Evolutionary conservation across 169 alveolate species (phyloP), one percentile per base, ranked within the genome.

Genomic region (Besnoitia besnoiti): DNA sequence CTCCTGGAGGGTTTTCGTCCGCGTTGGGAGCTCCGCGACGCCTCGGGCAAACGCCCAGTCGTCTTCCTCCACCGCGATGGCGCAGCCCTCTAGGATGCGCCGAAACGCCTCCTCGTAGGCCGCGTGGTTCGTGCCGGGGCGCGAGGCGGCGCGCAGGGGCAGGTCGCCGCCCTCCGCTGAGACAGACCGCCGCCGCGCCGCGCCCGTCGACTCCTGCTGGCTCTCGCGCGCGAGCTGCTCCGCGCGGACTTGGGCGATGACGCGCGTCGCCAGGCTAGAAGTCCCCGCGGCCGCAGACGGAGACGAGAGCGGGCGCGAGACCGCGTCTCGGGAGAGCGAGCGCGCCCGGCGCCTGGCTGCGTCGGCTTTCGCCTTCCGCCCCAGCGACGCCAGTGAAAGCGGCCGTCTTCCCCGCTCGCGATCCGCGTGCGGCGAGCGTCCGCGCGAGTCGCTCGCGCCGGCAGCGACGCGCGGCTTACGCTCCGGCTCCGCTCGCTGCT

Each of bases 71-170:
- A 55, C 67, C 5, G 67, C 30, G 67, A 55, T 55, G n/a, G n/a
- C n/a, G 67, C 67, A 55, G 30, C 67, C 67, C 67, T 55, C 67
- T 1, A 55, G 30, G 67, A 55, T 55, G 30, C 67, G 67, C 33
- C 67, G 67, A n/a, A 19, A 55, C 67, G 67, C 67, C 67, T 5
- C 67, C 67, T 55, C 67, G 67, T 55, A 55, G n/a, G 67, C 67
- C n/a, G 12, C 27, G 67, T 55, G 67, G 67, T 55, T 55, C 3
- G 67, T 55, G 7, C 67, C 67, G 67, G 24, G 67, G 67, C 67
- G 67, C 5, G 67, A 3, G 67, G 24, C 33, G 12, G 12, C 67
- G 27, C 12, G 67, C 5, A n/a, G n/a, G n/a, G n/a, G n/a, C n/a
- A n/a, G n/a, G 7, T 19, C 33, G 30, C 7, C 30, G 7, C 67